Conservation (phyloP, 2,329 filamentous ascomycete genomes). For the Pseudogymnoascus destructans region DNA sequence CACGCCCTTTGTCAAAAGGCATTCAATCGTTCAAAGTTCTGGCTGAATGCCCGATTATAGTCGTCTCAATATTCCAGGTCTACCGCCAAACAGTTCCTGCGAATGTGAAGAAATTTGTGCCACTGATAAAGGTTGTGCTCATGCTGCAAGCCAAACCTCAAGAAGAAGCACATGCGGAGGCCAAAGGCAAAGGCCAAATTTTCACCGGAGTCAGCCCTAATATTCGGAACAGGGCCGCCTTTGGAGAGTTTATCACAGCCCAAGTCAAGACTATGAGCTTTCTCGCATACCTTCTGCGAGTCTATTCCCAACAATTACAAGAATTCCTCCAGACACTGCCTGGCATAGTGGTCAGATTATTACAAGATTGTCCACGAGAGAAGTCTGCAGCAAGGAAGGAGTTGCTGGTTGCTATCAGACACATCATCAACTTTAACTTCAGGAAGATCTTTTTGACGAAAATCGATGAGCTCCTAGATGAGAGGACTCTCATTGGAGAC, state of each 20-base stretch:
- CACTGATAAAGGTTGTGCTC: constrained; percentile 82
- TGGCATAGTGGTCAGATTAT: constrained; percentile 74
- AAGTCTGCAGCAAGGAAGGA: constrained; percentile 92
- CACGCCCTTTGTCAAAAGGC: constrained; percentile 70
- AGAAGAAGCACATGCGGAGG: constrained; percentile 79
- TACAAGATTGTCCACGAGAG: constrained; percentile 89
- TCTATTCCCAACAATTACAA: constrained; percentile 72
- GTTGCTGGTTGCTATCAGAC: constrained; percentile 85
- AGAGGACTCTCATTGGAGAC: constrained; percentile 87
- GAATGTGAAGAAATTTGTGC: constrained; percentile 87
- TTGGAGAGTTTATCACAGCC: constrained; percentile 93
- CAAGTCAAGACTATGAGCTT: constrained; percentile 99
- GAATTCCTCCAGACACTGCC: constrained; percentile 82
- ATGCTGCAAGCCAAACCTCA: constrained; percentile 85
- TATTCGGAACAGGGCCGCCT: constrained; percentile 86
- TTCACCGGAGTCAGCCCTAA: constrained; percentile 89
- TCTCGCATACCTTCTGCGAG: constrained; percentile 77
- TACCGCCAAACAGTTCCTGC: constrained; percentile 66
- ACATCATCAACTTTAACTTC: constrained; percentile 99
- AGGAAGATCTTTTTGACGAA: constrained; percentile 86
- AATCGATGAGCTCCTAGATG: constrained; percentile 89
- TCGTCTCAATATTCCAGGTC: constrained; percentile 94
- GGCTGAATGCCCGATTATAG: constrained; percentile 95
- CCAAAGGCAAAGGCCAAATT: constrained; percentile 62
- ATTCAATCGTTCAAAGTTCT: constrained; percentile 99